Evolutionary conservation across 345 rosid species (phyloP).

Genomic region (Brassica juncea): DNA sequence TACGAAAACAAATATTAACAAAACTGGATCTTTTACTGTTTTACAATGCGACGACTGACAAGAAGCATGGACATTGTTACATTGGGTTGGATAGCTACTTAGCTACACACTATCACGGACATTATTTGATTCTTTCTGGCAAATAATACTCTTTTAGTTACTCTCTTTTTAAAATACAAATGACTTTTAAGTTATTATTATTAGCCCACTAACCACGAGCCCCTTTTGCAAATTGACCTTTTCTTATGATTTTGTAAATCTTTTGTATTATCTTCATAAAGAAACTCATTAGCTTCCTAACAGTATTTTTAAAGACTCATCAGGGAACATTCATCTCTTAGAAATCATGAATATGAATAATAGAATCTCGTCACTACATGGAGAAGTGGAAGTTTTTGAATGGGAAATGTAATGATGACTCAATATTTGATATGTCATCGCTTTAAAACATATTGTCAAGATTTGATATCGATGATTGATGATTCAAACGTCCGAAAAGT

Average conservation of each 20-base stretch:
- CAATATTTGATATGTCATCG: not conserved
- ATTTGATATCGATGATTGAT: too few relatives aligned
- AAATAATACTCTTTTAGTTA: not conserved
- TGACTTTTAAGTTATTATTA: not conserved
- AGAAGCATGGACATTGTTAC: not conserved
- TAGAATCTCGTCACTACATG: not conserved
- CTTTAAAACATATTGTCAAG: too few relatives aligned
- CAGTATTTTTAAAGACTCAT: not conserved
- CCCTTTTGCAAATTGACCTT: conserved; percentile 6
- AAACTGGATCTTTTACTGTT: conserved; percentile 9
- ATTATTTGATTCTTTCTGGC: conserved; percentile 10
- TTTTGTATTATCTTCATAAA: not conserved
- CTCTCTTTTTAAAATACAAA: not conserved
- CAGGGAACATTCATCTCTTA: not conserved
- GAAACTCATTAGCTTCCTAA: not conserved
- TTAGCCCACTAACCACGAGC: conserved; percentile 22
- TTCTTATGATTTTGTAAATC: not conserved
- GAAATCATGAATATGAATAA: not conserved
- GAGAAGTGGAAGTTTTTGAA: not conserved
- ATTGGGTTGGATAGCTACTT: conserved; percentile 4
- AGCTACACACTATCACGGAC: conserved; percentile 17
- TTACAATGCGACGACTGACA: conserved; percentile 25
- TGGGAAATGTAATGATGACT: not conserved
- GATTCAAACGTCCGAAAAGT: not conserved
- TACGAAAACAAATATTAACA: not conserved